Percentiles rank a stretch among this genome's conserved stretches.
These are phyloP conservation scores for Fusarium nurragi DNA, from an alignment of 2,329 filamentous ascomycete genomes.

Conservation along the genomic window DNA sequence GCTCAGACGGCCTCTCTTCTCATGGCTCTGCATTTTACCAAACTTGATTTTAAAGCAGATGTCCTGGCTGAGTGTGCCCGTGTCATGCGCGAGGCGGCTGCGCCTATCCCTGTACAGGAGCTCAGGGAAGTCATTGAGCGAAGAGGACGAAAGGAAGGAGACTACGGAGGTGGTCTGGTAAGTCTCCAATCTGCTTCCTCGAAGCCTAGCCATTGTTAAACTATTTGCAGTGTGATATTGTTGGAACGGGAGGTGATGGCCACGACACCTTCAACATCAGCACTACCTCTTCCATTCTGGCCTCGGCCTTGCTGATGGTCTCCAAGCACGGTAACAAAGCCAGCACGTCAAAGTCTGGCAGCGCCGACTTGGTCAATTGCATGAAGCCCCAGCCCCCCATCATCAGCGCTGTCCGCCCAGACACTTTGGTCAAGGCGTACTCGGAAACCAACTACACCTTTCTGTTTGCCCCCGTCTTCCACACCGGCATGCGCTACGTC, in stretches of 20 bases:
- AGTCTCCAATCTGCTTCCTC: conserved; percentile 45
- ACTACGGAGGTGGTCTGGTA: conserved; percentile 85
- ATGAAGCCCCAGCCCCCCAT: conserved; percentile 77
- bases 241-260: conserved; percentile 94
- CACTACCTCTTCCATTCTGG: conserved; percentile 92
- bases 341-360: conserved; percentile 94
- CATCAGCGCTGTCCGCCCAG: conserved; percentile 77
- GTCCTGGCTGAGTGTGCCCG: conserved; percentile 86
- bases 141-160: conserved; percentile 72
- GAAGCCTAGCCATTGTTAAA: conserved; percentile 13
- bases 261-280: conserved; percentile 99
- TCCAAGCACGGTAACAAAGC: conserved; percentile 97
- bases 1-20: conserved; percentile 88
- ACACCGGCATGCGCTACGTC: conserved; percentile 92
- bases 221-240: conserved; percentile 78
- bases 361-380: conserved; percentile 86
- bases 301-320: conserved; percentile 83
- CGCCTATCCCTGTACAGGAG: conserved; percentile 71
- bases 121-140: conserved; percentile 69
- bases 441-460: conserved; percentile 89
- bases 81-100: conserved; percentile 84
- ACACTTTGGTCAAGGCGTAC: conserved; percentile 78
- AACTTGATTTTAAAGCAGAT: conserved; percentile 82
- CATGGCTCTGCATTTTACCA: conserved; percentile 91
- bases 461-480: conserved; percentile 94